A percentile compares a stretch with the other conserved stretches of the same genome.
phyloP scores from a whole-genome alignment of 1,284 basidiomycete genomes.

The Meira nashicola region DNA sequence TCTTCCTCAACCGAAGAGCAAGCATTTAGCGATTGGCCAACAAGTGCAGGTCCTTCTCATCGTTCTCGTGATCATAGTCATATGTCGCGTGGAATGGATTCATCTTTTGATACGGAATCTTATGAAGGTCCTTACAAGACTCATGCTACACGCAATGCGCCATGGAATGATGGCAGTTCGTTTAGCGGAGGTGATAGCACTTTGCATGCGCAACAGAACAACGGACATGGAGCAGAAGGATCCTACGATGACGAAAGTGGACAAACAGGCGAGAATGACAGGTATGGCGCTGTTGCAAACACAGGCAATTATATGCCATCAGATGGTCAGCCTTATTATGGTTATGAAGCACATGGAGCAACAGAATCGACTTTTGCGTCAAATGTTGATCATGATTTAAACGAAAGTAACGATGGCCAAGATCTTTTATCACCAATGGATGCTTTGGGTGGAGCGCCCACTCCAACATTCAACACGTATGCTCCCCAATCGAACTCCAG shows the following conservation, averaged over 20 bases:
- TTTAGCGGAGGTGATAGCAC: conserved; percentile 13
- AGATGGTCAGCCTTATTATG: conserved; percentile 29
- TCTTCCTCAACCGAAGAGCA: not conserved
- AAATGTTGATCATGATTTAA: conserved; percentile 45
- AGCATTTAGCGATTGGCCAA: not conserved
- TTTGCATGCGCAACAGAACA: conserved; percentile 16
- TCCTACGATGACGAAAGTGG: conserved; percentile 23
- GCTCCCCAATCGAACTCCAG: not conserved
- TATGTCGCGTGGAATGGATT: not conserved
- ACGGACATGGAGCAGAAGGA: conserved; percentile 13
- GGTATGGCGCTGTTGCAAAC: conserved; percentile 5
- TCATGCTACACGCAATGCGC: not conserved
- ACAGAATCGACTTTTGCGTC: conserved; percentile 37
- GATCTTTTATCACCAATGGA: conserved; percentile 82
- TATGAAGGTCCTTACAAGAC: conserved; percentile 11
- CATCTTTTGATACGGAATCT: conserved; percentile 1
- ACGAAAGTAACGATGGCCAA: conserved; percentile 38
- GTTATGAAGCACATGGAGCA: conserved; percentile 40
- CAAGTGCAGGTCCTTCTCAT: not conserved
- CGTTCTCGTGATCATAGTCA: not conserved
- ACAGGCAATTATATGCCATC: not conserved
- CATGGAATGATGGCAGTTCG: not conserved
- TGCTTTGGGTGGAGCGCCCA: conserved; percentile 46
- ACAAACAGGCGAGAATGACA: not conserved
- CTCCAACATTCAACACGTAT: not conserved